These are phyloP conservation scores for Termitomyces sp. DNA, from an alignment of 768 basidiomycete genomes.

Conservation along the genomic window DNA sequence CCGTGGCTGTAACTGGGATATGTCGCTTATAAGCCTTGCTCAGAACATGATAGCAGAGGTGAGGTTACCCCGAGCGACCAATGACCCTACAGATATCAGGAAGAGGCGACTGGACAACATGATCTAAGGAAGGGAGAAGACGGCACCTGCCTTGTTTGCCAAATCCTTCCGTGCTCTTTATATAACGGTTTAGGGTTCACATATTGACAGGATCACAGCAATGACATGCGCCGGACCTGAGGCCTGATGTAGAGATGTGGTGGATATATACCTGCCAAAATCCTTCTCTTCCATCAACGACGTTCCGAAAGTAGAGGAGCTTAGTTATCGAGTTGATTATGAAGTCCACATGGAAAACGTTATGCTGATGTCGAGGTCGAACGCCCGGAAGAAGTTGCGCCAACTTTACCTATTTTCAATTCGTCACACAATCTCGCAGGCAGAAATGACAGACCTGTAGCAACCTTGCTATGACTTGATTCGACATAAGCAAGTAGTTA, in stretches of 20 bases:
- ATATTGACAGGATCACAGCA: background rate
- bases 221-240: background rate
- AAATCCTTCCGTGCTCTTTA: background rate
- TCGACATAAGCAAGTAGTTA: too few species aligned
- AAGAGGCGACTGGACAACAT: background rate
- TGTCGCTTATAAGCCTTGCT: background rate
- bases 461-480: too few species aligned
- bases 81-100: background rate
- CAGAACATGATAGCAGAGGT: background rate
- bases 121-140: background rate
- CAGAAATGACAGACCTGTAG: too few species aligned
- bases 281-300: background rate
- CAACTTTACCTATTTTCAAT: background rate
- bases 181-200: background rate
- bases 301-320: background rate
- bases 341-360: background rate
- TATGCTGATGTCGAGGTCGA: background rate
- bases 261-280: background rate
- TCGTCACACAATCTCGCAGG: background rate
- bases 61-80: background rate
- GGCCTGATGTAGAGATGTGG: background rate
- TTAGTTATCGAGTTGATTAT: background rate
- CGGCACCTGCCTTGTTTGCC: too few species aligned
- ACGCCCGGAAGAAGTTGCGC: background rate
- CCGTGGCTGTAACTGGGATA: constrained; percentile 2